Evolutionary conservation across 345 rosid genomes (phyloP).

Genomic region (Luvunga scandens): DNA sequence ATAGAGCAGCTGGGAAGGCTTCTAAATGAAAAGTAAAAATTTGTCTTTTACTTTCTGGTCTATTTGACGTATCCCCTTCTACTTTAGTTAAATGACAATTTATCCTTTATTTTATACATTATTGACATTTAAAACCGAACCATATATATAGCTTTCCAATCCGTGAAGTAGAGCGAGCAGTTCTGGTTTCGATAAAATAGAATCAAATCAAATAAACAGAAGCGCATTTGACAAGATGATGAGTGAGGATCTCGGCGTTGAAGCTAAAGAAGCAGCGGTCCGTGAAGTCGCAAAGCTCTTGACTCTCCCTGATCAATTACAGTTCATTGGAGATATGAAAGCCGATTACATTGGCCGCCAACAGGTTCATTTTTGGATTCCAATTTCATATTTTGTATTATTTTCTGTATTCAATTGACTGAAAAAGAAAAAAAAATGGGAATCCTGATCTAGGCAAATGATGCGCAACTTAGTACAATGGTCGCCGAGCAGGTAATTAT

Average conservation of each 20-base stretch:
- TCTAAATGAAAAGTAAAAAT: too few species aligned
- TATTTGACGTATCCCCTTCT: too few species aligned
- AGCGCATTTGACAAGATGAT: slow-evolving; percentile 36
- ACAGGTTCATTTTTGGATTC: slow-evolving; percentile 40
- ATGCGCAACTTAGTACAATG: slow-evolving; percentile 98
- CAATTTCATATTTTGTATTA: background rate
- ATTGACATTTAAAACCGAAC: background rate
- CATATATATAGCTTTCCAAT: background rate
- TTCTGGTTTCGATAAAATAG: too few species aligned
- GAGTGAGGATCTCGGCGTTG: slow-evolving; percentile 97
- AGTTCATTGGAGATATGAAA: slow-evolving; percentile 75
- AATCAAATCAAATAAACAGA: background rate
- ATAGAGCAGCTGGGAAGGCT: too few species aligned
- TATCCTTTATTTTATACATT: too few species aligned
- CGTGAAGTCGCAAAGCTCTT: slow-evolving; percentile 96
- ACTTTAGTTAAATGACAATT: too few species aligned
- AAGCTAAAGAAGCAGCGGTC: slow-evolving; percentile 95
- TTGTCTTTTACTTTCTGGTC: too few species aligned
- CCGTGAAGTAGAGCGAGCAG: background rate
- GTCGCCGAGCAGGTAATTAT: slow-evolving; percentile 86
- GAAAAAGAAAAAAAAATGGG: background rate
- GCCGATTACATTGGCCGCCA: slow-evolving; percentile 96
- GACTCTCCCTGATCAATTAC: slow-evolving; percentile 84
- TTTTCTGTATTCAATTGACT: background rate
- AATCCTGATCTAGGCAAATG: slow-evolving; percentile 64